These are phyloP conservation scores for Warburgia ugandensis DNA, from an alignment of 164 flowering plant species.

Conservation along the genomic window DNA sequence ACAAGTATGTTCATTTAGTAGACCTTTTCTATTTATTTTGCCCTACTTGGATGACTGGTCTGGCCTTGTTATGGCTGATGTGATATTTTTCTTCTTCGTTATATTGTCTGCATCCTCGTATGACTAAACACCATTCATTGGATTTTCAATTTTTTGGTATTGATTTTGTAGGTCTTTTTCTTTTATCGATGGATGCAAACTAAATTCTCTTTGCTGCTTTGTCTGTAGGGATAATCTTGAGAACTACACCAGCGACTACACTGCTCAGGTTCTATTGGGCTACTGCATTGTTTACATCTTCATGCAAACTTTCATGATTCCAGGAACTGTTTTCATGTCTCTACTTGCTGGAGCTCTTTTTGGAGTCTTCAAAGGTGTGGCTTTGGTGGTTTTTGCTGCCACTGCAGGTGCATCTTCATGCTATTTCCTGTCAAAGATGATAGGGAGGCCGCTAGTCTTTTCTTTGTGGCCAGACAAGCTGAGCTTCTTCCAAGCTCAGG, in stretches of 20 bases:
- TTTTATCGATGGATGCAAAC: too few species aligned
- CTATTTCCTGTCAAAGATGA: slow-evolving; percentile 77
- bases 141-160: too few species aligned
- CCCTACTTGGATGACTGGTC: too few species aligned
- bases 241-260: slow-evolving; percentile 85
- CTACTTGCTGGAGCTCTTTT: slow-evolving; percentile 94
- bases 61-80: too few species aligned
- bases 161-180: too few species aligned
- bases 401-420: slow-evolving; percentile 98
- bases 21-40: too few species aligned
- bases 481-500: slow-evolving; percentile 81
- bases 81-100: too few species aligned
- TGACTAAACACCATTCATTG: too few species aligned
- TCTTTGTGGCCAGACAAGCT: slow-evolving; percentile 89
- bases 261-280: slow-evolving; percentile 75
- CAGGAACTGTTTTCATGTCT: slow-evolving; percentile 95
- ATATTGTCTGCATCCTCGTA: too few species aligned
- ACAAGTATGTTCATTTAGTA: too few species aligned
- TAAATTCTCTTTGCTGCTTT: too few species aligned
- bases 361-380: slow-evolving; percentile 82
- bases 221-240: slow-evolving; percentile 72
- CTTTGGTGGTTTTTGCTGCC: slow-evolving; percentile 80
- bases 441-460: slow-evolving; percentile 74
- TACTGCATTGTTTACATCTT: slow-evolving; percentile 80
- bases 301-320: slow-evolving; percentile 99